Conservation (phyloP, 768 basidiomycete genomes). For the Suillus cothurnatus region DNA sequence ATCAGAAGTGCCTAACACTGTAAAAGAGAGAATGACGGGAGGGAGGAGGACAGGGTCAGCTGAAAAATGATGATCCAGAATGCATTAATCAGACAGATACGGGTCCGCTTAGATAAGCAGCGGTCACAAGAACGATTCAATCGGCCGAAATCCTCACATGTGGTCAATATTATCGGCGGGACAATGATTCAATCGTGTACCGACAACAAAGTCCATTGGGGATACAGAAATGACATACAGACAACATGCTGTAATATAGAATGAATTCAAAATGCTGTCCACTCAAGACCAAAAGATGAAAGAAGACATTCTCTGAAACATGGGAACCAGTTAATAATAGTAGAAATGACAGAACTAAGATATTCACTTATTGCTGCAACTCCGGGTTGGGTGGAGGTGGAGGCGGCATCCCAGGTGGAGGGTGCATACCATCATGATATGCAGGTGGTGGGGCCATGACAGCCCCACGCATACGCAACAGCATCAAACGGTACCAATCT, state of each 20-base stretch:
- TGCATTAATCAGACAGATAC: constrained; percentile 23
- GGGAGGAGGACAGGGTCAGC: constrained; percentile 4
- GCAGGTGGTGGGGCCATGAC: constrained; percentile 55
- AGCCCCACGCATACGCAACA: constrained; percentile 73
- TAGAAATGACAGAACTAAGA: background rate
- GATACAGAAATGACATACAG: constrained; percentile 3
- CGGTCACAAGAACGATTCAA: background rate
- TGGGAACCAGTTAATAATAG: constrained; percentile 7
- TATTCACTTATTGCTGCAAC: constrained; percentile 28
- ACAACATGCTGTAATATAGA: constrained; percentile 7
- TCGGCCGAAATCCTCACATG: constrained; percentile 2
- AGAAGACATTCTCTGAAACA: constrained; percentile 1
- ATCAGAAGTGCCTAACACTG: constrained; percentile 35
- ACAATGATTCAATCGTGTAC: background rate
- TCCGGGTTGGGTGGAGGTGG: constrained; percentile 38
- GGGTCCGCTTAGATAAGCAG: constrained; percentile 19
- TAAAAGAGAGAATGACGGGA: background rate
- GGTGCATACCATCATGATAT: constrained; percentile 39
- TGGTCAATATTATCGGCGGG: background rate
- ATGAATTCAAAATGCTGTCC: constrained; percentile 2
- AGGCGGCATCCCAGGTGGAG: constrained; percentile 38
- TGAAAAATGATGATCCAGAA: background rate
- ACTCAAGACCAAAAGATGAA: background rate
- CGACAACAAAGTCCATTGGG: background rate
- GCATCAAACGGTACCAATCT: constrained; percentile 88